These are phyloP conservation scores for Arthrocladium fulminans DNA, from an alignment of 2,329 filamentous ascomycete species.

Conservation along the genomic window DNA sequence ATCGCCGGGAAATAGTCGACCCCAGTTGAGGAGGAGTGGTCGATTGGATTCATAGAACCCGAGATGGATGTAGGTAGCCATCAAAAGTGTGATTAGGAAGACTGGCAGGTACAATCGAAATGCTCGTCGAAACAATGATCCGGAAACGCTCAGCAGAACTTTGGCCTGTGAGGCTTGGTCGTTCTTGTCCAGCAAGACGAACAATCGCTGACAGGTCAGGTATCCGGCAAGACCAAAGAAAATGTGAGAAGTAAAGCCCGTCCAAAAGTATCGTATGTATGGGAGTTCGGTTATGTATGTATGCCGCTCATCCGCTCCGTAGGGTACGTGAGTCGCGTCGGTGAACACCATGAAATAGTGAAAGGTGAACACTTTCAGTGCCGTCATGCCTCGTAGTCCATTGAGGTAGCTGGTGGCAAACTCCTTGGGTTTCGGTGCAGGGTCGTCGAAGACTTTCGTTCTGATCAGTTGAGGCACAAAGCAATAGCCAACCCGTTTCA, in stretches of 20 bases:
- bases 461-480: constrained; percentile 18
- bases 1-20: constrained; percentile 18
- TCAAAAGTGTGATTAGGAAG: constrained; percentile 32
- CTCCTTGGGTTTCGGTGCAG: constrained; percentile 15
- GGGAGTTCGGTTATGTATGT: constrained; percentile 30
- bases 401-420: constrained; percentile 25
- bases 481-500: constrained; percentile 19
- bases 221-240: constrained; percentile 44
- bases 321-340: constrained; percentile 34
- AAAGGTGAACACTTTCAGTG: constrained; percentile 39
- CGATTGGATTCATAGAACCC: constrained; percentile 26
- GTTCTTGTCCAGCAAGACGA: constrained; percentile 33
- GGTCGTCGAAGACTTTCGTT: constrained; percentile 17
- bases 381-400: constrained; percentile 37
- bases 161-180: constrained; percentile 32
- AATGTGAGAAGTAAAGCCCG: constrained; percentile 33
- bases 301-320: constrained; percentile 26
- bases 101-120: constrained; percentile 36
- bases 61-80: constrained; percentile 35
- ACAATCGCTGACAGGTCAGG: constrained; percentile 31
- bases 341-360: constrained; percentile 34
- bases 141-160: constrained; percentile 33
- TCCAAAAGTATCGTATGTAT: constrained; percentile 36
- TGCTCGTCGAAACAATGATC: constrained; percentile 36
- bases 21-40: constrained; percentile 13